These are phyloP conservation scores for Prosopis cineraria DNA, from an alignment of 306 rosid genomes.

Conservation along the genomic window DNA sequence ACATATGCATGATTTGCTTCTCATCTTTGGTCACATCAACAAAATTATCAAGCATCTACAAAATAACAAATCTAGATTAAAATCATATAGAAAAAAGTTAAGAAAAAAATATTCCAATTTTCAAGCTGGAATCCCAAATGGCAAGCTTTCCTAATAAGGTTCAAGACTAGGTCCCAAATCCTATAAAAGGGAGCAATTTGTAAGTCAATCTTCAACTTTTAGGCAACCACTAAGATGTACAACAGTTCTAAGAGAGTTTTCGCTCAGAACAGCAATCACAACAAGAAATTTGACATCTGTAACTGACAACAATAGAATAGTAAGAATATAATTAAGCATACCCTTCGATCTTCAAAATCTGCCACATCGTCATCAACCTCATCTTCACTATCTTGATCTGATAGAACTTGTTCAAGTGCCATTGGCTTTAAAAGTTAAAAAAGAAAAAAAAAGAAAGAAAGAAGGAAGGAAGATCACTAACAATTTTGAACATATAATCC, in stretches of 20 bases:
- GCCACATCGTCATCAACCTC: conserved; percentile 81
- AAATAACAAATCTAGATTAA: conserved; percentile 1
- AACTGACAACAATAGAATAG: conserved; percentile 13
- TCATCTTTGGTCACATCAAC: conserved; percentile 55
- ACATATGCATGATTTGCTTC: conserved; percentile 75
- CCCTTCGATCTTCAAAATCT: conserved; percentile 72
- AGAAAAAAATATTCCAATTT: not conserved
- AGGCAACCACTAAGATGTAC: conserved; percentile 2
- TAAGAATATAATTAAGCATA: conserved; percentile 36
- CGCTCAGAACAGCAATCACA: conserved; percentile 18
- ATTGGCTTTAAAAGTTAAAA: conserved; percentile 65
- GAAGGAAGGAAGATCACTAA: conserved; percentile 28
- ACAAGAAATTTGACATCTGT: not conserved
- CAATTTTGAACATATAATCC: conserved; percentile 7
- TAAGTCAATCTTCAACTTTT: conserved; percentile 23
- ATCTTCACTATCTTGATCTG: conserved; percentile 80
- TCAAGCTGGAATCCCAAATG: not conserved
- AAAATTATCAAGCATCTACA: conserved; percentile 78
- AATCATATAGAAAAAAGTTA: not conserved
- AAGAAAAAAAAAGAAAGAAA: no score
- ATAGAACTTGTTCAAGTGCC: conserved; percentile 65
- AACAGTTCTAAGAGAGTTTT: conserved; percentile 15
- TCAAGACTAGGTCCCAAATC: not conserved
- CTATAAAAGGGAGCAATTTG: not conserved
- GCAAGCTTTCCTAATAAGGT: conserved; percentile 5